Conservation (phyloP, 352 stramenopile genomes). For the Globisporangium lucens region DNA sequence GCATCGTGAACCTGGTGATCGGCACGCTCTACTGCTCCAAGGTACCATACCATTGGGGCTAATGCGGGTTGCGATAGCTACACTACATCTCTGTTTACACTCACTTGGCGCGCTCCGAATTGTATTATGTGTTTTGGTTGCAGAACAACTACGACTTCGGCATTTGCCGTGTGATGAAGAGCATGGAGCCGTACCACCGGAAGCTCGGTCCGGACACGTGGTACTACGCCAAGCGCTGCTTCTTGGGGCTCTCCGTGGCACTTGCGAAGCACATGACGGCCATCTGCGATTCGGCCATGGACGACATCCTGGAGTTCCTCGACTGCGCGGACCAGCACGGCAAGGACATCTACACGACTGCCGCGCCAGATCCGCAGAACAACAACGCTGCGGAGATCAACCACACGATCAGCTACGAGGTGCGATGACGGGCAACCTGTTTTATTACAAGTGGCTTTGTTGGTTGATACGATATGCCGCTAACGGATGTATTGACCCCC, state of each 20-base stretch:
- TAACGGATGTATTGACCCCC: background rate
- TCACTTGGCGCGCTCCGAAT: no score
- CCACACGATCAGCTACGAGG: constrained; percentile 92
- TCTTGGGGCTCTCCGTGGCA: constrained; percentile 91
- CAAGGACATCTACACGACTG: constrained; percentile 89
- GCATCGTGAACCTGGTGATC: constrained; percentile 97
- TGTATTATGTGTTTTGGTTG: background rate
- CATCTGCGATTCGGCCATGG: constrained; percentile 92
- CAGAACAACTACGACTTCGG: constrained; percentile 96
- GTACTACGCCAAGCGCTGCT: constrained; percentile 96
- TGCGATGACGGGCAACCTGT: constrained; percentile 13
- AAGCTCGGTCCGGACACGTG: constrained; percentile 95
- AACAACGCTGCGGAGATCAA: constrained; percentile 39
- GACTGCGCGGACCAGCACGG: constrained; percentile 90
- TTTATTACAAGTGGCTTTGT: background rate
- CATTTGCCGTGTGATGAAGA: constrained; percentile 94
- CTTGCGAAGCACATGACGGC: constrained; percentile 95
- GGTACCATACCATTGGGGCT: background rate
- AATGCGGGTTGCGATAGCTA: no score
- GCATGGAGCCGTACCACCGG: constrained; percentile 94
- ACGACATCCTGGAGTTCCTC: constrained; percentile 93
- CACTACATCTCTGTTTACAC: no score
- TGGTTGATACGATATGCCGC: background rate
- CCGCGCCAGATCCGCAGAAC: constrained; percentile 36
- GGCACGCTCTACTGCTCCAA: constrained; percentile 98